Base-by-base conservation (phyloP, 768 basidiomycete species). In the Boletus subcaerulescens region DNA sequence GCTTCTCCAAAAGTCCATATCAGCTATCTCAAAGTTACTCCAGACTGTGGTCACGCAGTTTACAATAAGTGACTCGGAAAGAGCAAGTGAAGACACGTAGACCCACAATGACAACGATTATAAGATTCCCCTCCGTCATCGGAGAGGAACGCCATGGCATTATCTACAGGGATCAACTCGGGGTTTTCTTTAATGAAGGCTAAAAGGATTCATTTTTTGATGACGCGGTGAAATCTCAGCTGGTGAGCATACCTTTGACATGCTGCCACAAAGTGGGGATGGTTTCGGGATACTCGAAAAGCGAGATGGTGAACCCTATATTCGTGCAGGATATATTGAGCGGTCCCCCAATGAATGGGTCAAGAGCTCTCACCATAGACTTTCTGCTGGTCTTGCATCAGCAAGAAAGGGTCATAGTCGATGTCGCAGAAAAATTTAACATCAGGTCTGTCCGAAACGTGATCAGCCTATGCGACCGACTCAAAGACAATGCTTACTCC, bases 1-100 rank as follows among this genome's bases (percentile, higher is more conserved):
- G 1, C 80, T 77, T 53, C 93, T 76, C 91, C 92, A 96, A 67
- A 96, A 91, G 60, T 91, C 85, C 77, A 97, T 83, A 64, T 87
- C 84, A 4, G 83, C 93, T 55, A 98, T 96, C 72, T 90, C 91
- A 58, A 93, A 93, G 58, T 85, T 84, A 53, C 76, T 79, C 82
- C 83, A 83, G 71, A 83, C 82, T 83, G 57, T 74, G 74, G 65
- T 71, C 70, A 71, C 62, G 70, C 22, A 10, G 48, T 40, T 39
- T 7, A 3, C 12, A 13, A 26, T 44, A 48, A 55, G 42, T 31
- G 10, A 49, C 36, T 18, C 38, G 15, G 35, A 36, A 17, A 20
- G n/a, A 15, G 13, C 24, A 31, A 13, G 20, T 9, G 39, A 26
- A 5, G n/a, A 38, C 12, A 20, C 29, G 43, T 51, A 73, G 43